Evolutionary conservation across 2,329 filamentous ascomycete genomes (phyloP), one percentile per base, ranked within the genome.

Genomic region (Acephala macrosclerotiorum): DNA sequence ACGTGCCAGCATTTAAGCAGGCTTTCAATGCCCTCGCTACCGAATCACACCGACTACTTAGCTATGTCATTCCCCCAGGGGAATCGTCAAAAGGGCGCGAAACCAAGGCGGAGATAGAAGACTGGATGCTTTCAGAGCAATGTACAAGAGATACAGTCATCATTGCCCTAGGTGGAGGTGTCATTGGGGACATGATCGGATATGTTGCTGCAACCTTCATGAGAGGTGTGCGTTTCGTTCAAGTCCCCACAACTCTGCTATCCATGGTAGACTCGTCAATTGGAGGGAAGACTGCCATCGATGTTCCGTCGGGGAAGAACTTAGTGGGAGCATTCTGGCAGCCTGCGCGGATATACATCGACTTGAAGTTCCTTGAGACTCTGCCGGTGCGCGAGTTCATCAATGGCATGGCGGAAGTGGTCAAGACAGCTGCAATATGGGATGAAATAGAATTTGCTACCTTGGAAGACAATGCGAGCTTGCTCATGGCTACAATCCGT

Each of bases 261-360:
- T 89, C 96, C 70, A 99, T 99, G 96, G 96, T 99, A 49, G 96
- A 99, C 80, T 98, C 95, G 55, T 97, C 94, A 42, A 98, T 99
- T 76, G 96, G 96, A 68, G 96, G 96, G 69, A 99, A 99, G 84
- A 99, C 96, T 11, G 96, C 96, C 64, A 98, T 99, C 78, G 96
- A 99, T 77, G 97, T 93, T 0, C 94, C 95, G 8, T 87, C 94
- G 77, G 96, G 96, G 67, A 99, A 99, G 84, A 99, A 99, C 77
- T 81, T 99, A 68, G 89, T 99, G 64, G 96, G 96, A 3, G 89
- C 95, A 38, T 98, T 99, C 80, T 98, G 95, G 94, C 96, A 99
- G 78, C 96, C 96, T 4, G 86, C 91, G 75, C 89, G 93, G 69
- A 94, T 98, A 71, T 99, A 97, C 80, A 94, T 99, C 73, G 96